Percentiles rank a stretch among this genome's conserved stretches.
These are phyloP conservation scores for Komagataella mondaviorum DNA, from an alignment of 805 yeast species.

Conservation along the genomic window DNA sequence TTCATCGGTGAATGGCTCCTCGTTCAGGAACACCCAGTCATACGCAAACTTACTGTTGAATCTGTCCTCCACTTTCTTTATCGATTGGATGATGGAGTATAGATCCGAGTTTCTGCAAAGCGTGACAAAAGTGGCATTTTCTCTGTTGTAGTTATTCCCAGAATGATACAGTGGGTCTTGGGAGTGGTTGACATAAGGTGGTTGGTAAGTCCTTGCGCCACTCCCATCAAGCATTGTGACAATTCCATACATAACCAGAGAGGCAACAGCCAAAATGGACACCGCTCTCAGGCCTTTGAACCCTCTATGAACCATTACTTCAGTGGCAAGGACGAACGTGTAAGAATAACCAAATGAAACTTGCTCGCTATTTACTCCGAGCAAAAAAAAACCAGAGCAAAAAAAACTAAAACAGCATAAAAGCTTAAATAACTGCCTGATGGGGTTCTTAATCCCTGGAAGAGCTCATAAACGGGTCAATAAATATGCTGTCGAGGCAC, in stretches of 20 bases:
- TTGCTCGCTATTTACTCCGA: too few relatives aligned
- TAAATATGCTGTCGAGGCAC: background rate
- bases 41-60: conserved; percentile 24
- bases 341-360: too few relatives aligned
- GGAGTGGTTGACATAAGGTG: background rate
- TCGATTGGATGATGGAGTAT: conserved; percentile 20
- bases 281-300: background rate
- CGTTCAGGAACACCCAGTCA: conserved; percentile 33
- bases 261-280: background rate
- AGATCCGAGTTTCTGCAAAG: conserved; percentile 27
- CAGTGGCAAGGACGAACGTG: too few relatives aligned
- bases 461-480: background rate
- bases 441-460: background rate
- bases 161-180: background rate
- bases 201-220: background rate
- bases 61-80: conserved; percentile 21
- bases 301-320: background rate
- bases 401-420: too few relatives aligned
- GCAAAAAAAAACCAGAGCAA: too few relatives aligned
- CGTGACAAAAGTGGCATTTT: conserved; percentile 47
- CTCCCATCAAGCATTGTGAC: background rate
- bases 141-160: conserved; percentile 13
- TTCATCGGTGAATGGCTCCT: conserved; percentile 25
- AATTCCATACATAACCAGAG: background rate
- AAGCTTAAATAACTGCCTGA: background rate